Conservation (phyloP, 2,329 filamentous ascomycete genomes). For the Alternaria infectoria region DNA sequence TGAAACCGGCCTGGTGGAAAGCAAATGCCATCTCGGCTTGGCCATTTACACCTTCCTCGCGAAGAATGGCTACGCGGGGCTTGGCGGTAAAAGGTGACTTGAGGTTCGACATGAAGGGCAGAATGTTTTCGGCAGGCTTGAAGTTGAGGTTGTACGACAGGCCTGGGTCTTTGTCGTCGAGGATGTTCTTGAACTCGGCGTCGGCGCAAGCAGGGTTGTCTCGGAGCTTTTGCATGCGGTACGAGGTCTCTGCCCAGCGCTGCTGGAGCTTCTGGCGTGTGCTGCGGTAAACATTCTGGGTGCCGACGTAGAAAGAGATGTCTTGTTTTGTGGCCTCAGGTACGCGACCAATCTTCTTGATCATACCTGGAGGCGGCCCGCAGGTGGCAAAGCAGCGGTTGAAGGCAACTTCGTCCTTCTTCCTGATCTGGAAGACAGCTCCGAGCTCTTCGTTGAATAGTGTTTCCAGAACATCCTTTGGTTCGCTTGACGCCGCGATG, state of each 20-base stretch:
- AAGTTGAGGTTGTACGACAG: conserved; percentile 84
- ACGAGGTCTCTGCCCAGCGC: conserved; percentile 86
- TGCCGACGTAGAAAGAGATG: conserved; percentile 75
- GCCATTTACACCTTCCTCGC: conserved; percentile 95
- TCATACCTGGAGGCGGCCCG: conserved; percentile 79
- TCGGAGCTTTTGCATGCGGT: conserved; percentile 86
- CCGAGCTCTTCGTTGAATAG: conserved; percentile 97
- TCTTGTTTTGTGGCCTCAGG: conserved; percentile 73
- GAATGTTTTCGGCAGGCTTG: conserved; percentile 76
- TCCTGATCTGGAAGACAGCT: conserved; percentile 92
- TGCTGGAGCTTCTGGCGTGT: conserved; percentile 78
- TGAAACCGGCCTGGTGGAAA: conserved; percentile 89
- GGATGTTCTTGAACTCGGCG: conserved; percentile 76
- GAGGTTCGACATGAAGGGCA: conserved; percentile 71
- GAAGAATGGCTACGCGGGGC: conserved; percentile 86
- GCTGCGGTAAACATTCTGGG: conserved; percentile 71
- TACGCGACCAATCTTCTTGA: conserved; percentile 83
- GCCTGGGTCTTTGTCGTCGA: conserved; percentile 79
- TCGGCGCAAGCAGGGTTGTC: conserved; percentile 90
- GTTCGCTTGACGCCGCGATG: conserved; percentile 66
- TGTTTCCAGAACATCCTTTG: conserved; percentile 71
- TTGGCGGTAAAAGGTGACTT: conserved; percentile 66
- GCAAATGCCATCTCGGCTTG: conserved; percentile 98
- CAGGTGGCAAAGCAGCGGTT: conserved; percentile 89
- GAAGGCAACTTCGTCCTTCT: conserved; percentile 83